Percentiles rank a stretch among this genome's conserved stretches.
phyloP scores from a whole-genome alignment of 2,329 filamentous ascomycete species.

The Monosporascus sp. region DNA sequence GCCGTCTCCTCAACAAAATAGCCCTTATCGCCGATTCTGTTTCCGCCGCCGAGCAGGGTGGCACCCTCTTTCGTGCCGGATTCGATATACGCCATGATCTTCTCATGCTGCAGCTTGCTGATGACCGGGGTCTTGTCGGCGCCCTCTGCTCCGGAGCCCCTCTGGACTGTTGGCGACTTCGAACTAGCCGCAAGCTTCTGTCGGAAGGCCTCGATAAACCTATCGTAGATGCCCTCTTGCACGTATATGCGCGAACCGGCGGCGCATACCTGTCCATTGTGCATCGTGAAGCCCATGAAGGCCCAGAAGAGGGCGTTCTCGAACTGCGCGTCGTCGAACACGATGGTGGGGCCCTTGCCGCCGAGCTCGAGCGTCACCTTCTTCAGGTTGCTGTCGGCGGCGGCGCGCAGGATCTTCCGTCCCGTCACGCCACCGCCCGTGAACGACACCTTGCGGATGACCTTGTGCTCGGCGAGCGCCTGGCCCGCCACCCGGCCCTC shows the following conservation, averaged over 20 bases:
- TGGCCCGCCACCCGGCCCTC: slow-evolving; percentile 74
- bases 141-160: slow-evolving; percentile 48
- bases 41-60: slow-evolving; percentile 53
- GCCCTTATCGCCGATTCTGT: slow-evolving; percentile 66
- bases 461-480: slow-evolving; percentile 68
- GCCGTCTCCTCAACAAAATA: slow-evolving; percentile 89
- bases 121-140: slow-evolving; percentile 81
- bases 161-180: no score
- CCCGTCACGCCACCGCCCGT: slow-evolving; percentile 67
- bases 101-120: slow-evolving; percentile 75
- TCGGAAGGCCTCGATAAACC: slow-evolving; percentile 71
- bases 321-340: slow-evolving; percentile 71
- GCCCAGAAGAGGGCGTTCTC: slow-evolving; percentile 71
- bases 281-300: slow-evolving; percentile 62
- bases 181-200: slow-evolving; percentile 56
- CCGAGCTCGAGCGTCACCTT: slow-evolving; percentile 75
- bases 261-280: slow-evolving; percentile 61
- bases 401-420: slow-evolving; percentile 71
- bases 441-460: slow-evolving; percentile 76
- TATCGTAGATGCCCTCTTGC: slow-evolving; percentile 78
- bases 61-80: slow-evolving; percentile 54
- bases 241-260: slow-evolving; percentile 79
- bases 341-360: slow-evolving; percentile 72
- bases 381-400: slow-evolving; percentile 69
- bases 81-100: slow-evolving; percentile 77